Evolutionary conservation across 257 asterid genomes (phyloP), one percentile per base, ranked within the genome.

Genomic region (Primulina eburnea): DNA sequence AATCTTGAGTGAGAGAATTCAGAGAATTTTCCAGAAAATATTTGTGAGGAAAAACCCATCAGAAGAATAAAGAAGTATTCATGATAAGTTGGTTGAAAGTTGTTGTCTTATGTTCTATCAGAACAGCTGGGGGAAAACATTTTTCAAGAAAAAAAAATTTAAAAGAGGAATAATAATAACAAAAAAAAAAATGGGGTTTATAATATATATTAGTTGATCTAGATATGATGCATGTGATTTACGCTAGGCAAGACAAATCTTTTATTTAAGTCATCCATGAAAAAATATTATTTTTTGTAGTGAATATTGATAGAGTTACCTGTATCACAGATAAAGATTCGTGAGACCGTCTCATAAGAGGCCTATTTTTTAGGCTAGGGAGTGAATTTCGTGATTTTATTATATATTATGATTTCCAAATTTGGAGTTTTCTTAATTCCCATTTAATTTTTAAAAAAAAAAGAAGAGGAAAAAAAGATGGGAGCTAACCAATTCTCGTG

Each of bases 151-250:
- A 43, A 43, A 43, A 43, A n/a, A n/a, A n/a, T n/a, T n/a, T n/a
- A n/a, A n/a, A 43, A 11, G 11, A 35, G 43, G 43, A 28, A 8
- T 61, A 12, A 40, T 8, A 18, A 26, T 50, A 26, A 75, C 16
- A 20, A 62, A 35, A 34, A 2, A 30, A 37, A 28, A 1, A 53
- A 55, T 35, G 30, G 75, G 79, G 80, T 17, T 69, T 68, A 60
- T 33, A 1, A 4, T 7, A 59, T 17, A 64, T 70, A 60, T 74
- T 59, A 53, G 53, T 21, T 11, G 52, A 53, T 32, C 71, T 60
- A 75, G 40, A 75, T 71, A 60, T 73, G 20, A 28, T 79, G 81
- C 68, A 74, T 78, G 70, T 35, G 64, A 69, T 61, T 33, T 56
- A 75, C 72, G 77, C 40, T 28, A n/a, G n/a, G n/a, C n/a, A n/a